These are phyloP conservation scores for Podaxis sp. DNA, from an alignment of 768 basidiomycete species.

Conservation along the genomic window DNA sequence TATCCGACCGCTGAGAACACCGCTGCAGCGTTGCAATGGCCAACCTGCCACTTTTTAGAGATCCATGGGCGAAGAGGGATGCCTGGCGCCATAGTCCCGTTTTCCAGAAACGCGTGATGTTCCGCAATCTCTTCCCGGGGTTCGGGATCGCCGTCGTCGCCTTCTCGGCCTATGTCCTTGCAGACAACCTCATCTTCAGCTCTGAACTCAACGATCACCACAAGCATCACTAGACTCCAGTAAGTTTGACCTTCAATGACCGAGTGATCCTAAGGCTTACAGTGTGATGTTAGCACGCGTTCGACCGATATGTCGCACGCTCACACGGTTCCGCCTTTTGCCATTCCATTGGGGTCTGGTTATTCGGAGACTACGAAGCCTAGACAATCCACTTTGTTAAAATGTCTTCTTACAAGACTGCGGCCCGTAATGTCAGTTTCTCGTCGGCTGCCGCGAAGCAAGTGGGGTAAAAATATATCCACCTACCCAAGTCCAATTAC, in stretches of 20 bases:
- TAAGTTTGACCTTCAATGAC: neutral
- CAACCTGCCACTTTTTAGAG: conserved; percentile 75
- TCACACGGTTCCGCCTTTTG: neutral
- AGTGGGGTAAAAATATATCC: neutral
- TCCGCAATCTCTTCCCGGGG: conserved; percentile 90
- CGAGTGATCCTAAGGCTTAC: neutral
- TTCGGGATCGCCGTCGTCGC: conserved; percentile 91
- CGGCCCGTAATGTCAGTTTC: neutral
- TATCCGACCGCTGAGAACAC: conserved; percentile 14
- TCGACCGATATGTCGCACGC: neutral
- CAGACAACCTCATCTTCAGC: conserved; percentile 64
- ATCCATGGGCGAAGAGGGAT: conserved; percentile 93
- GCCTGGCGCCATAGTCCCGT: conserved; percentile 92
- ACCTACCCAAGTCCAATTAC: neutral
- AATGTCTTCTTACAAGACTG: neutral
- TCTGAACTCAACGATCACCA: conserved; percentile 19
- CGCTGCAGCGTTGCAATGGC: conserved; percentile 41
- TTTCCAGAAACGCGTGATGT: conserved; percentile 84
- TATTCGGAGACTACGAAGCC: neutral
- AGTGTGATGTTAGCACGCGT: neutral
- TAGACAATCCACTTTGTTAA: neutral
- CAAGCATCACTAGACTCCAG: conserved; percentile 25
- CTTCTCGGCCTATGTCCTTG: conserved; percentile 88
- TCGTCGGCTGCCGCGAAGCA: neutral
- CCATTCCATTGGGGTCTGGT: neutral